phyloP scores from a whole-genome alignment of 2,329 filamentous ascomycete genomes.

The Ascosphaera aggregata region DNA sequence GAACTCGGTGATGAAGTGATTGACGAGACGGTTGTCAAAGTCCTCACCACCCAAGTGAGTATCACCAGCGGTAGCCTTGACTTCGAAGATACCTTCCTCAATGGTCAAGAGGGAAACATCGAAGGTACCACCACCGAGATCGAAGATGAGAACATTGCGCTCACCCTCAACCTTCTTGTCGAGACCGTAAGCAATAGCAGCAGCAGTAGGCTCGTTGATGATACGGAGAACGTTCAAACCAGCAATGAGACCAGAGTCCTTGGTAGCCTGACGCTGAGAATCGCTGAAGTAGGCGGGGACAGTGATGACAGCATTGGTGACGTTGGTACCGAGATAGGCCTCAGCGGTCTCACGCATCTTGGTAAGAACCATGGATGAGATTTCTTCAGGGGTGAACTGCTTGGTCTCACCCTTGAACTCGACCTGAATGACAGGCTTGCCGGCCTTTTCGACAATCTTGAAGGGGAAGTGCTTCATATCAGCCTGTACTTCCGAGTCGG shows the following conservation, averaged over 20 bases:
- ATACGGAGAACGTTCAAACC: conserved; percentile 79
- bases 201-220: conserved; percentile 75
- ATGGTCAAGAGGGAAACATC: conserved; percentile 81
- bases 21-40: conserved; percentile 75
- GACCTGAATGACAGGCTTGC: conserved; percentile 80
- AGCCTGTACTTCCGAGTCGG: conserved; percentile 76
- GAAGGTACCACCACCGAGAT: conserved; percentile 77
- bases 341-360: conserved; percentile 96
- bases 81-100: conserved; percentile 86
- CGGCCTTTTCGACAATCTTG: conserved; percentile 79
- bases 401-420: conserved; percentile 90
- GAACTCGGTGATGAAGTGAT: conserved; percentile 97
- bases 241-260: conserved; percentile 53
- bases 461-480: conserved; percentile 96
- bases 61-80: conserved; percentile 83
- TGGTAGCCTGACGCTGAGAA: conserved; percentile 61
- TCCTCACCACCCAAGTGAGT: conserved; percentile 76
- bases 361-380: conserved; percentile 94
- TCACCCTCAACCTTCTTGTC: conserved; percentile 55
- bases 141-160: conserved; percentile 78
- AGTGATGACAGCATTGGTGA: conserved; percentile 86
- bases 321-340: conserved; percentile 86
- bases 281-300: conserved; percentile 86
- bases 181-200: conserved; percentile 64
- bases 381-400: conserved; percentile 93